Base-by-base conservation (phyloP, 164 flowering plant species). In the Piper longum region DNA sequence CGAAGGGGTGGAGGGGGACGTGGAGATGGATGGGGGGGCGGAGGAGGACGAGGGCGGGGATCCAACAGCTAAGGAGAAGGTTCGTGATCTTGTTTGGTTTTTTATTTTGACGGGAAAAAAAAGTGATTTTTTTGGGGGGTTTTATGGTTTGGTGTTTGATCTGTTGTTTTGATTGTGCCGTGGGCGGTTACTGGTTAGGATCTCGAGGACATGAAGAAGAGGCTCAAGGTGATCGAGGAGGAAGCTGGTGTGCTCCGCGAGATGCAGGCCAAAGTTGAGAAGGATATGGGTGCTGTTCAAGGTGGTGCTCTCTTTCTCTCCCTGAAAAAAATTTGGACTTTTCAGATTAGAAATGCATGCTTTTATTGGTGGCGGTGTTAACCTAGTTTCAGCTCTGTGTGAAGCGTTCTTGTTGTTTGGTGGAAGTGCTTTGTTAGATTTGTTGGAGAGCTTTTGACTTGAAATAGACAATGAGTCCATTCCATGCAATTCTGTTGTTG, bases 251-350 rank as follows among this genome's bases (percentile, higher is more conserved):
- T 75, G 39, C 64, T 75, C 16, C 70, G 78, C 13, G 75, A 75
- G 63, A 75, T 75, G 73, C 78, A 75, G 60, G 73, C 73, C 41
- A 75, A 72, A 63, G 73, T 75, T 42, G 75, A 69, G 64, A 75
- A 72, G 62, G 78, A 75, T 59, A 75, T 72, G 78, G 75, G 75
- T 16, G 44, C 66, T 3, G 72, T 64, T 3, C 75, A 75, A 69
- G 78, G 75, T 75, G n/a, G n/a, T n/a, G n/a, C 48, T 54, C 13
- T n/a, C 51, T 40, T 43, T 17, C 36, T 54, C 17, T 0, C 40
- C 16, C n/a, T 52, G 26, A 57, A 57, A n/a, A 17, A 13, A 3
- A 4, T 57, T 57, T 57, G 4, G 1, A 18, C 17, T 57, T 45
- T 14, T 43, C 45, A 43, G 4, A 4, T 43, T 4, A 43, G 8